Base-by-base conservation (phyloP, 2,329 filamentous ascomycete genomes). In the Colletotrichum navitas region DNA sequence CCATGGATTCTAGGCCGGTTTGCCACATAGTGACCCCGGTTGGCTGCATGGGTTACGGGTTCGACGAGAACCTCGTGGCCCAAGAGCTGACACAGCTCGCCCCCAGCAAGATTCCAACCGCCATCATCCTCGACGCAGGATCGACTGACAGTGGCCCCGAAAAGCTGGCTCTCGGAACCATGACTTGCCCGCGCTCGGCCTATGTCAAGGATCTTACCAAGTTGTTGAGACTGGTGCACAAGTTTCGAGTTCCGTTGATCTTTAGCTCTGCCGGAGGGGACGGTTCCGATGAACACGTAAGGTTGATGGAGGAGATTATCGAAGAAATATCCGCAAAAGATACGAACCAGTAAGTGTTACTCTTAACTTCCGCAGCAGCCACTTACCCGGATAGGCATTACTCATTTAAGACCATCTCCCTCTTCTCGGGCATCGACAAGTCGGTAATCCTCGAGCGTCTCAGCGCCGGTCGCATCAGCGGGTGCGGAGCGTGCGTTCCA, bases 21-120 rank as follows among this genome's bases (percentile, higher is more conserved):
- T 83, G 82, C 71, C 77, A 81, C 12, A 84, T 87, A 54, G 74
- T 86, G 2, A 83, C 85, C 0, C 85, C 85, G 0, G 81, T 85
- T 18, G 85, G 83, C 39, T 86, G 85, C 83, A 76, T 87, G 10
- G 85, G 85, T 6, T 87, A 86, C 68, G 85, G 85, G 34, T 83
- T 85, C 58, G 76, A 83, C 62, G 79, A 81, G 39, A 72, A 74
- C 0, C 76, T 80, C 29, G 80, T 75, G 0, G 54, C 66, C 0
- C 29, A 69, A 0, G 77, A 77, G 4, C 75, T 83, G 0, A 71
- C 75, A 0, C 61, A 39, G 0, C 75, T 82, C 3, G 74, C 77
- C 1, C 64, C 77, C 18, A 80, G 66, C 0, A 77, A 76, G 0
- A 71, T 76, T 0, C 81, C 81, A 0, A 79, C 78, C 0, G 80